A percentile compares a stretch with the other conserved stretches of the same genome.
phyloP scores from a whole-genome alignment of 1,284 basidiomycete genomes.

The Dichomitus squalens region DNA sequence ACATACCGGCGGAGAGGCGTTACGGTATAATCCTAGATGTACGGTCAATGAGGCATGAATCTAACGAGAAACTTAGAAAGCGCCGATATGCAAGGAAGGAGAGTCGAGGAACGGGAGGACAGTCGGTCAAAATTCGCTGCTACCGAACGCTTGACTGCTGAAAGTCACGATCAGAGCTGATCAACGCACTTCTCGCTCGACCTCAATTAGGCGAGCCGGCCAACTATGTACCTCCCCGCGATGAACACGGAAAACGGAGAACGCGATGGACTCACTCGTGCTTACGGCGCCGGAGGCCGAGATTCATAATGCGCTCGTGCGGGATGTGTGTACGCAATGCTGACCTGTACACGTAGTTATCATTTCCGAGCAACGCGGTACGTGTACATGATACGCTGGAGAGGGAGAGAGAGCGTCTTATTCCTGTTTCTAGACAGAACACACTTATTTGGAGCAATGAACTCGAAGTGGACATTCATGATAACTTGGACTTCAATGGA shows the following conservation, averaged over 20 bases:
- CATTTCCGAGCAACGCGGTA: not conserved
- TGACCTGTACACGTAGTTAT: not conserved
- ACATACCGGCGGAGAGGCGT: not conserved
- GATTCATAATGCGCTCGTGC: not conserved
- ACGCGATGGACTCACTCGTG: not conserved
- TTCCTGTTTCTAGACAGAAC: not conserved
- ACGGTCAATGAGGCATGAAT: not conserved
- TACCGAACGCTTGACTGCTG: not conserved
- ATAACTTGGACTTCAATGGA: not conserved
- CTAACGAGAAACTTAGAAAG: not conserved
- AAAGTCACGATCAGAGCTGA: not conserved
- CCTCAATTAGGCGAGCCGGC: constrained; percentile 1
- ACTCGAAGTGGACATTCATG: not conserved
- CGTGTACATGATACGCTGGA: not conserved
- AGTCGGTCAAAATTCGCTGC: not conserved
- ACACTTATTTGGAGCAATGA: not conserved
- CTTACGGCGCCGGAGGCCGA: not conserved
- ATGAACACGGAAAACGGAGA: not conserved
- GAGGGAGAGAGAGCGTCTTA: too few species aligned
- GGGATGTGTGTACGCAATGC: not conserved
- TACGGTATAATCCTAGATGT: not conserved
- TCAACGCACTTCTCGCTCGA: constrained; percentile 5
- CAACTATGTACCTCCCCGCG: not conserved
- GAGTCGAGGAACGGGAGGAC: not conserved
- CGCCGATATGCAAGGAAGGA: not conserved